Evolutionary conservation across 2,329 filamentous ascomycete species (phyloP).

Genomic region (Talaromyces sp.): DNA sequence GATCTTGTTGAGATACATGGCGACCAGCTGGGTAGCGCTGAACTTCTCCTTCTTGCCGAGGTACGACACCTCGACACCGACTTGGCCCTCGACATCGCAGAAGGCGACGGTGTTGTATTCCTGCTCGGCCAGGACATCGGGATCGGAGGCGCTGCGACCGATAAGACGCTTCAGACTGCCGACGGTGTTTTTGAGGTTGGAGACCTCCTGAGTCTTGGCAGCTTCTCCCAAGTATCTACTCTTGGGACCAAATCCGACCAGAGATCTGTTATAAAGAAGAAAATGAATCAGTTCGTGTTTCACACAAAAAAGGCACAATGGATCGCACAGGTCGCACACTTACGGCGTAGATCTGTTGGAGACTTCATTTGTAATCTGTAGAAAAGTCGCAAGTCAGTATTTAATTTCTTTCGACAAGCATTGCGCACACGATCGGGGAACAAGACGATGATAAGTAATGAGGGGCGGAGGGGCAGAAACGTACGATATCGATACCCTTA

Average conservation of each 20-base stretch:
- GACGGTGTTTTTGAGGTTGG: slow-evolving; percentile 99
- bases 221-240: slow-evolving; percentile 88
- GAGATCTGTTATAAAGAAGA: slow-evolving; percentile 52
- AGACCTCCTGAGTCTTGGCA: slow-evolving; percentile 98
- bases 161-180: slow-evolving; percentile 85
- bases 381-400: not conserved
- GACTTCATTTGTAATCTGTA: slow-evolving; percentile 94
- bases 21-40: slow-evolving; percentile 85
- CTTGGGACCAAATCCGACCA: slow-evolving; percentile 94
- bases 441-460: not conserved
- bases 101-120: slow-evolving; percentile 80
- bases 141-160: slow-evolving; percentile 79
- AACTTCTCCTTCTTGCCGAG: slow-evolving; percentile 93
- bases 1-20: slow-evolving; percentile 95
- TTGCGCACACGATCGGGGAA: not conserved
- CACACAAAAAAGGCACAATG: not conserved
- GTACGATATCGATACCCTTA: slow-evolving; percentile 96
- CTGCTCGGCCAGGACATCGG: slow-evolving; percentile 89
- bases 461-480: slow-evolving; percentile 42
- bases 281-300: slow-evolving; percentile 1
- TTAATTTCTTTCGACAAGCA: not conserved
- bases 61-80: slow-evolving; percentile 90
- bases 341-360: slow-evolving; percentile 98
- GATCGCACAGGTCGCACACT: slow-evolving; percentile 43
- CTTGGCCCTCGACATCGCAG: slow-evolving; percentile 86